A percentile compares a stretch with the other conserved stretches of the same genome.
Conservation (phyloP, 768 basidiomycete genomes). For the Hirschioporus abietinus region DNA sequence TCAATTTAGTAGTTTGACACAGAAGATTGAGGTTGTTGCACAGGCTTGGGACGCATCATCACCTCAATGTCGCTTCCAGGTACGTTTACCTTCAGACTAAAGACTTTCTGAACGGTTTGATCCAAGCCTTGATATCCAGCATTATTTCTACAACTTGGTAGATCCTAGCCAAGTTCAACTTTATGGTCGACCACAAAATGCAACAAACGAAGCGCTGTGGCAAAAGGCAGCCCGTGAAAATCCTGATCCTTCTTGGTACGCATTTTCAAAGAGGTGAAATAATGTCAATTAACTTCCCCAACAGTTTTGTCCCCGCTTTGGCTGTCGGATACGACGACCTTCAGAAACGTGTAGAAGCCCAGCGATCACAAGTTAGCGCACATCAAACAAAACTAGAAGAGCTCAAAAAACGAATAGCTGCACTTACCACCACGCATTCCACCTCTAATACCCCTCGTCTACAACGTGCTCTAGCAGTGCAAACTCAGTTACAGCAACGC, state of each 20-base stretch:
- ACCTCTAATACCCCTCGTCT: constrained; percentile 66
- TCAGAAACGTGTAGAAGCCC: constrained; percentile 72
- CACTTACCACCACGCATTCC: constrained; percentile 56
- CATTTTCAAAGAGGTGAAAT: neutral
- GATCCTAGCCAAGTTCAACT: constrained; percentile 58
- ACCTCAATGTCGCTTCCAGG: constrained; percentile 76
- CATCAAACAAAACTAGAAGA: constrained; percentile 73
- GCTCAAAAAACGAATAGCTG: constrained; percentile 56
- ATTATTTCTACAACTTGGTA: constrained; percentile 82
- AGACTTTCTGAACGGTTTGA: constrained; percentile 7
- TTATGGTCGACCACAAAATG: constrained; percentile 70
- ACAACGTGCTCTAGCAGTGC: constrained; percentile 52
- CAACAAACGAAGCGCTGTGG: constrained; percentile 69
- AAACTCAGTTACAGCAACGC: constrained; percentile 67
- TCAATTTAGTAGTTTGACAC: constrained; percentile 48
- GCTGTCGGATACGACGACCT: constrained; percentile 81
- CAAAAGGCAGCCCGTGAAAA: constrained; percentile 76
- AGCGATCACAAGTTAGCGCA: constrained; percentile 55
- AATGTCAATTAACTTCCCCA: neutral
- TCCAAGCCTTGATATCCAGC: constrained; percentile 32
- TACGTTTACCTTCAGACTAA: constrained; percentile 25
- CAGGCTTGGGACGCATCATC: constrained; percentile 69
- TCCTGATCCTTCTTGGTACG: constrained; percentile 72
- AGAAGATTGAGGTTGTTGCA: constrained; percentile 59
- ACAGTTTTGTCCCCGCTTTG: constrained; percentile 71